A percentile compares a stretch with the other conserved stretches of the same genome.
Evolutionary conservation across 2,329 filamentous ascomycete species (phyloP).

Genomic region (Dendryphion nanum): DNA sequence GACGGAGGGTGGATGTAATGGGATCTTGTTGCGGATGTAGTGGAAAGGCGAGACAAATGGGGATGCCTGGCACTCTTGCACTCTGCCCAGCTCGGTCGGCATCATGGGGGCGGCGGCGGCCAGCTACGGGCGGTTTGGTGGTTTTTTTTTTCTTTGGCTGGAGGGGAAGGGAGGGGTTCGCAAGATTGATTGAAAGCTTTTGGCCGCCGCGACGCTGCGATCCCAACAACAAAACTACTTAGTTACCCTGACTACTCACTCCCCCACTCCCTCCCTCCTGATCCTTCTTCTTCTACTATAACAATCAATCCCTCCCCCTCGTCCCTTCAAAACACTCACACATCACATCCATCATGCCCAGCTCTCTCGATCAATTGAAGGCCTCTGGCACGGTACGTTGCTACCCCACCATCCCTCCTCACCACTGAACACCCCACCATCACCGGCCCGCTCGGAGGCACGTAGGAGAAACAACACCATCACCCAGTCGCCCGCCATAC

Average conservation of each 20-base stretch:
- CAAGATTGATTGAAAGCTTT: not conserved
- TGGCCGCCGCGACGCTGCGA: not conserved
- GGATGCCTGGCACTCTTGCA: no score
- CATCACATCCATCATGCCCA: constrained; percentile 62
- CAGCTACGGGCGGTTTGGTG: constrained; percentile 1
- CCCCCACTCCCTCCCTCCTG: not conserved
- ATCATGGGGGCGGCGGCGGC: no score
- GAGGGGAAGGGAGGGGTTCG: not conserved
- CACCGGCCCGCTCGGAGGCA: no score
- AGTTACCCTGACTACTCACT: constrained; percentile 1
- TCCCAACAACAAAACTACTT: no score
- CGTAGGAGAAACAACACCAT: no score
- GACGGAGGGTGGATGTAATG: constrained; percentile 26
- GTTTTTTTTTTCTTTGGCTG: constrained; percentile 14
- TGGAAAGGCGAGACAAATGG: no score
- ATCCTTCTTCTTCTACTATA: not conserved
- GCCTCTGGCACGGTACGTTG: constrained; percentile 86
- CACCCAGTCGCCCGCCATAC: no score
- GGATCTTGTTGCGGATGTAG: no score
- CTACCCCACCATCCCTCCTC: constrained; percentile 20
- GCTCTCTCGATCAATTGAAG: constrained; percentile 95
- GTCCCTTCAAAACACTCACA: not conserved
- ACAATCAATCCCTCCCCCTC: constrained; percentile 2
- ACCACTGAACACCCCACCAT: constrained; percentile 4
- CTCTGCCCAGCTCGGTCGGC: no score